Evolutionary conservation across 352 stramenopile species (phyloP).

Genomic region (Globisporangium nodosum): DNA sequence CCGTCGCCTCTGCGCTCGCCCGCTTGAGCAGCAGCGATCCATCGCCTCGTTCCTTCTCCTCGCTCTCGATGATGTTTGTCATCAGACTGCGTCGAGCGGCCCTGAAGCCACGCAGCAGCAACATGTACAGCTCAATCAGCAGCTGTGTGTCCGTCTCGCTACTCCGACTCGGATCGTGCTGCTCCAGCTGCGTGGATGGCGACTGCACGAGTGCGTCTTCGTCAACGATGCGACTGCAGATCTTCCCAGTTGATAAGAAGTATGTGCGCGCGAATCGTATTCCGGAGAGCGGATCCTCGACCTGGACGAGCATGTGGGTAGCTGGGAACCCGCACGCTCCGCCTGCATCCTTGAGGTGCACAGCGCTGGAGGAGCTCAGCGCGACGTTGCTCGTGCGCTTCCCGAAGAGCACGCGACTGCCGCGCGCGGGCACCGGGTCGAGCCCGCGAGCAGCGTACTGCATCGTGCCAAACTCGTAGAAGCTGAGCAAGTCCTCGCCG

Average conservation of each 20-base stretch:
- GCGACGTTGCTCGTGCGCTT: conserved; percentile 27
- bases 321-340: conserved; percentile 18
- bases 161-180: conserved; percentile 12
- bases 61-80: background rate
- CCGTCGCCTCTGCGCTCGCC: conserved; percentile 16
- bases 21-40: conserved; percentile 19
- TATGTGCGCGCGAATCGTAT: conserved; percentile 60
- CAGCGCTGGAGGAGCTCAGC: conserved; percentile 27
- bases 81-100: background rate
- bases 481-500: conserved; percentile 62
- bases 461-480: conserved; percentile 80
- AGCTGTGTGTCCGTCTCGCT: conserved; percentile 18
- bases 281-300: conserved; percentile 67
- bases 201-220: conserved; percentile 53
- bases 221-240: conserved; percentile 43
- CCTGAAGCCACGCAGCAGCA: conserved; percentile 39
- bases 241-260: conserved; percentile 55
- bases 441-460: conserved; percentile 46
- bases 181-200: conserved; percentile 8
- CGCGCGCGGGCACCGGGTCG: conserved; percentile 18
- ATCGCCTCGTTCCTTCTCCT: conserved; percentile 12
- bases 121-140: conserved; percentile 32
- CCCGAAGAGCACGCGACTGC: conserved; percentile 59
- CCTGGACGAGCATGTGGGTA: conserved; percentile 62
- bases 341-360: conserved; percentile 30